Conservation (phyloP, 208 protist species). For the Tetramitus jugosus region DNA sequence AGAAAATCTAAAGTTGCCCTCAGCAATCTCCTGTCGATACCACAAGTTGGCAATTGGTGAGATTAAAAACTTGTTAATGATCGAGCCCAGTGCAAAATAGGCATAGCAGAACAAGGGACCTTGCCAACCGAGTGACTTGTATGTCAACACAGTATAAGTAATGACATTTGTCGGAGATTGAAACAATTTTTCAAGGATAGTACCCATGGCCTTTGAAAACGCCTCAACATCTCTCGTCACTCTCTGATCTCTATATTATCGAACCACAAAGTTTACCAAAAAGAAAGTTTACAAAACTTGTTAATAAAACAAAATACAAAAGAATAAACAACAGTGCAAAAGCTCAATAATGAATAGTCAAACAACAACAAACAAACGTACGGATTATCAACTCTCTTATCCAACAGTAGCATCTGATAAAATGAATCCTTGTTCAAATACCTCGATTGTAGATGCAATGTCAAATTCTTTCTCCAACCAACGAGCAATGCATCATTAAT, state of each 20-base stretch:
- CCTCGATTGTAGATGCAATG: background rate
- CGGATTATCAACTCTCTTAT: slow-evolving; percentile 16
- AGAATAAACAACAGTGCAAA: no score
- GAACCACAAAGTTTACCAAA: no score
- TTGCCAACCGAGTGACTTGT: background rate
- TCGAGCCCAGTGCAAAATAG: background rate
- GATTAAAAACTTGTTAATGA: background rate
- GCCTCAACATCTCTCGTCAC: slow-evolving; percentile 8
- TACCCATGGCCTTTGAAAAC: background rate
- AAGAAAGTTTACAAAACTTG: no score
- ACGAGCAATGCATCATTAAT: background rate
- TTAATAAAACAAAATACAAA: no score
- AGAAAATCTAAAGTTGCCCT: slow-evolving; percentile 11
- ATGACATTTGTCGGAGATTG: background rate
- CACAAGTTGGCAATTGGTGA: slow-evolving; percentile 3
- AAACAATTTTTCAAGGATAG: background rate
- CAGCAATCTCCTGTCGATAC: slow-evolving; percentile 13
- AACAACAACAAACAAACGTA: no score
- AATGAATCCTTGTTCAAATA: background rate
- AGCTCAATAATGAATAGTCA: no score
- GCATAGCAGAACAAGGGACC: background rate
- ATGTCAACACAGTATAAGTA: background rate
- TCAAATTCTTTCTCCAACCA: slow-evolving; percentile 16
- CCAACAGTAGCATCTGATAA: background rate
- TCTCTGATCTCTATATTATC: slow-evolving; percentile 20